These are phyloP conservation scores for Yamagishiella unicocca DNA, from an alignment of 139 green algal species.

Conservation along the genomic window DNA sequence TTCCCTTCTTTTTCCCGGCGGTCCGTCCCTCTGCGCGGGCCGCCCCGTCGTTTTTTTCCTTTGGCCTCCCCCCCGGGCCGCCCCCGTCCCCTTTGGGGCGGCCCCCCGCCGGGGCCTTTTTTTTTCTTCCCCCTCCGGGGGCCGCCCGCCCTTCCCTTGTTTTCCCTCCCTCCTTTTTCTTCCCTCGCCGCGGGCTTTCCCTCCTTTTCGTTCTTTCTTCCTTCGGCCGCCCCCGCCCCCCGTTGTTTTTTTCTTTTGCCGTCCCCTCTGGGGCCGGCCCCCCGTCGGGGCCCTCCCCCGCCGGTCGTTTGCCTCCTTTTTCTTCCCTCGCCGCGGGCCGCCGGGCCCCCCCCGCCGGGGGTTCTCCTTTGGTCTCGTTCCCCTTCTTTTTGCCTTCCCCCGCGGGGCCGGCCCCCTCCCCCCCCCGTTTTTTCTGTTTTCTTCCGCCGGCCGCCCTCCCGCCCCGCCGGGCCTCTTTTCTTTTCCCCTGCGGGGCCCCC, in stretches of 20 bases:
- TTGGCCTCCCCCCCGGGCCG: neutral
- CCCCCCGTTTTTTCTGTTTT: neutral
- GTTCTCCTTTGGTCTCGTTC: neutral
- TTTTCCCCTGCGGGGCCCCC: neutral
- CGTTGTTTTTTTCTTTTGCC: too few relatives aligned
- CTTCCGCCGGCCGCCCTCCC: neutral
- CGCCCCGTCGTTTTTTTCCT: neutral
- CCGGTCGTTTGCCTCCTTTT: neutral
- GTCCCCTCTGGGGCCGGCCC: too few relatives aligned
- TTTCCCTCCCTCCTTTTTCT: neutral
- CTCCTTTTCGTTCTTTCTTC: neutral
- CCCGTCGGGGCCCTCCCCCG: too few relatives aligned
- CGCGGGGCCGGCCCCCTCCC: neutral
- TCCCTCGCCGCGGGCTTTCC: neutral
- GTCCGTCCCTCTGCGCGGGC: neutral
- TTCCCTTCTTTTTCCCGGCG: neutral
- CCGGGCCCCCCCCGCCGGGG: too few relatives aligned
- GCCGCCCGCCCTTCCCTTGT: neutral
- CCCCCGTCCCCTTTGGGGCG: neutral
- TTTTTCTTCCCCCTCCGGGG: neutral
- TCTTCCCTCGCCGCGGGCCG: neutral
- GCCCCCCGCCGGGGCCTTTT: too few relatives aligned
- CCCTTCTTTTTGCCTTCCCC: neutral
- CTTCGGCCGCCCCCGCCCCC: too few relatives aligned
- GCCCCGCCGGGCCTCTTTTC: too few relatives aligned